phyloP scores from a whole-genome alignment of 306 rosid genomes.

The Datisca glomerata region DNA sequence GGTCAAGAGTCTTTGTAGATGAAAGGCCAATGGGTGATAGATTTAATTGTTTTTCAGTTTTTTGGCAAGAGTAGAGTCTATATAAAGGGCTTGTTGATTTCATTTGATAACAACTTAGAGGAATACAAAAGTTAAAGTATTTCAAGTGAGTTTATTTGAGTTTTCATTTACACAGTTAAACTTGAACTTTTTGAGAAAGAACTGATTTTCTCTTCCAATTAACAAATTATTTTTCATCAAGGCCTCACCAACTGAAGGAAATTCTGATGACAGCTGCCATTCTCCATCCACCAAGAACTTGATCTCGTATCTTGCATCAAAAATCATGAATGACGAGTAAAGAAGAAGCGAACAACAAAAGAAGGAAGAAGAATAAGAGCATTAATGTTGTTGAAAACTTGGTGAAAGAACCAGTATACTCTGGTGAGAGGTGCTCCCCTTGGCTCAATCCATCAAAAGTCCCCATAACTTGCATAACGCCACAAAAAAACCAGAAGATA shows the following conservation, averaged over 20 bases:
- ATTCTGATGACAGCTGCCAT: slow-evolving; percentile 74
- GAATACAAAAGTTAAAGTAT: no score
- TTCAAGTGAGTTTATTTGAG: no score
- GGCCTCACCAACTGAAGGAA: slow-evolving; percentile 71
- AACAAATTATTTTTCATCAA: slow-evolving; percentile 60
- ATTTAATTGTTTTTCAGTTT: no score
- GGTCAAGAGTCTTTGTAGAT: no score
- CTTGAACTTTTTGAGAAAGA: slow-evolving; percentile 40
- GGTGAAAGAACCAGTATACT: slow-evolving; percentile 61
- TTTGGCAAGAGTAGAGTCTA: no score
- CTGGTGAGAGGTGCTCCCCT: slow-evolving; percentile 83
- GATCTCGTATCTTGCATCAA: slow-evolving; percentile 70
- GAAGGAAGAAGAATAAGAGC: slow-evolving; percentile 16
- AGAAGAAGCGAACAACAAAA: slow-evolving; percentile 1
- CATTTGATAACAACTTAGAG: no score
- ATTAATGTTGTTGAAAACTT: slow-evolving; percentile 64
- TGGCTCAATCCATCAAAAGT: slow-evolving; percentile 94
- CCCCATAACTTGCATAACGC: slow-evolving; percentile 95
- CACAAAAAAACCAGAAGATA: no score
- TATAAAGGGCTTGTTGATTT: no score
- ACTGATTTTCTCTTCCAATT: slow-evolving; percentile 45
- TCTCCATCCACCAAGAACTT: slow-evolving; percentile 91
- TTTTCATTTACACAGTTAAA: slow-evolving; percentile 60
- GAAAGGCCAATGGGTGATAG: no score
- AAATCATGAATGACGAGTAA: background rate